These are phyloP conservation scores for Cronartium ribicola DNA, from an alignment of 1,284 basidiomycete genomes.

Conservation along the genomic window DNA sequence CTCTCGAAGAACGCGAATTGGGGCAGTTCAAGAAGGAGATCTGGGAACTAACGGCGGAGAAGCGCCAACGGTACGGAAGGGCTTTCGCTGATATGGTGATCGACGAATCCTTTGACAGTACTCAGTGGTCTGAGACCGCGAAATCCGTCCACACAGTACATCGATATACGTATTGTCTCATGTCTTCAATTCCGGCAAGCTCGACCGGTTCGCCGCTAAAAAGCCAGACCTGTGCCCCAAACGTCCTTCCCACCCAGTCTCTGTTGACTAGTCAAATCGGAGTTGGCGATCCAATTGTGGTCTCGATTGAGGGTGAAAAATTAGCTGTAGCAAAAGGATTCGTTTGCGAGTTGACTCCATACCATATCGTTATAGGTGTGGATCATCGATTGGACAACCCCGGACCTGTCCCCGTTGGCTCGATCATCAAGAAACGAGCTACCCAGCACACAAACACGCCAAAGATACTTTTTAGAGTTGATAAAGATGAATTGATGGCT, in stretches of 20 bases:
- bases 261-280: conserved; percentile 75
- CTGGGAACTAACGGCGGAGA: conserved; percentile 80
- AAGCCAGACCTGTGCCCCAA: background rate
- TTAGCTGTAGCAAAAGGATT: conserved; percentile 80
- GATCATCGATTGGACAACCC: conserved; percentile 65
- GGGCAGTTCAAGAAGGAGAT: conserved; percentile 78
- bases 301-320: conserved; percentile 75
- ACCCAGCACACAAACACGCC: conserved; percentile 39
- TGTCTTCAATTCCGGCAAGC: background rate
- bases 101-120: conserved; percentile 51
- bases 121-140: conserved; percentile 54
- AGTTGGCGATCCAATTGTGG: conserved; percentile 72
- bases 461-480: conserved; percentile 71
- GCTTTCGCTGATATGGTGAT: conserved; percentile 74
- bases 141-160: conserved; percentile 52
- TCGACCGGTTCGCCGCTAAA: background rate
- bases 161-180: conserved; percentile 30
- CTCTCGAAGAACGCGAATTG: conserved; percentile 82
- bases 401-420: conserved; percentile 12
- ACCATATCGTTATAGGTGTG: conserved; percentile 67
- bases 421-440: background rate
- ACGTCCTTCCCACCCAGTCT: conserved; percentile 49
- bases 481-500: conserved; percentile 83
- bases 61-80: conserved; percentile 60
- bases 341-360: conserved; percentile 66